phyloP scores from a whole-genome alignment of 2,329 filamentous ascomycete genomes.

The Cryphonectria radicalis region DNA sequence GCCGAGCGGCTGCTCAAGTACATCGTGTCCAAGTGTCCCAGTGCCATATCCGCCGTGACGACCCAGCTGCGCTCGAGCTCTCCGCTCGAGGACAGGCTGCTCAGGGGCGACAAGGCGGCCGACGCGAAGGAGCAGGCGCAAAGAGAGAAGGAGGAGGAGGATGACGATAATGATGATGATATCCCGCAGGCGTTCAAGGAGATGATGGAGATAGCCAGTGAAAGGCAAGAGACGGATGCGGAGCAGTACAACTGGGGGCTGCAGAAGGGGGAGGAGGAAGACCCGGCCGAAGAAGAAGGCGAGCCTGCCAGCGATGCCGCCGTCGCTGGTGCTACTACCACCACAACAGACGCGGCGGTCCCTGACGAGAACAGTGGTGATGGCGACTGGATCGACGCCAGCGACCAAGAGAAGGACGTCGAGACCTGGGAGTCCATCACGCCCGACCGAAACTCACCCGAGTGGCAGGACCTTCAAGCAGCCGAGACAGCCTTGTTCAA shows the following conservation, averaged over 20 bases:
- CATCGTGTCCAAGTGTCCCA: conserved; percentile 47
- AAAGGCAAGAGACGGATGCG: not conserved
- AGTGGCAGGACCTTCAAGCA: conserved; percentile 2
- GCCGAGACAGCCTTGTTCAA: conserved; percentile 12
- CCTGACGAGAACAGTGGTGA: conserved; percentile 8
- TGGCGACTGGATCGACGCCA: conserved; percentile 7
- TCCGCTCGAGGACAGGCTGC: conserved; percentile 34
- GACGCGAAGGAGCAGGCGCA: not conserved
- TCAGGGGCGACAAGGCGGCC: conserved; percentile 25
- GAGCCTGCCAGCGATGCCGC: not conserved
- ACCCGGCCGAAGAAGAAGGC: not conserved
- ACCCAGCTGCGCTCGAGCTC: conserved; percentile 32
- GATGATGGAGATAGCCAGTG: conserved; percentile 23
- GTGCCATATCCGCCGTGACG: conserved; percentile 46
- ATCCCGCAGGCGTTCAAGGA: conserved; percentile 25
- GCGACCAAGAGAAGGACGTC: conserved; percentile 11
- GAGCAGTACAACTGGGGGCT: conserved; percentile 15
- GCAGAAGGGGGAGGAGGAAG: not conserved
- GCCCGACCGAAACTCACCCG: not conserved
- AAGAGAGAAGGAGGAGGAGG: not conserved
- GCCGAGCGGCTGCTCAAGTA: conserved; percentile 45
- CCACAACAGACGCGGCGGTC: not conserved
- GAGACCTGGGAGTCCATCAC: conserved; percentile 17
- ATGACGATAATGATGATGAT: not conserved
- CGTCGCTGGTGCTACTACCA: not conserved